These are phyloP conservation scores for Balamuthia mandrillaris DNA, from an alignment of 208 protist species.

Conservation along the genomic window DNA sequence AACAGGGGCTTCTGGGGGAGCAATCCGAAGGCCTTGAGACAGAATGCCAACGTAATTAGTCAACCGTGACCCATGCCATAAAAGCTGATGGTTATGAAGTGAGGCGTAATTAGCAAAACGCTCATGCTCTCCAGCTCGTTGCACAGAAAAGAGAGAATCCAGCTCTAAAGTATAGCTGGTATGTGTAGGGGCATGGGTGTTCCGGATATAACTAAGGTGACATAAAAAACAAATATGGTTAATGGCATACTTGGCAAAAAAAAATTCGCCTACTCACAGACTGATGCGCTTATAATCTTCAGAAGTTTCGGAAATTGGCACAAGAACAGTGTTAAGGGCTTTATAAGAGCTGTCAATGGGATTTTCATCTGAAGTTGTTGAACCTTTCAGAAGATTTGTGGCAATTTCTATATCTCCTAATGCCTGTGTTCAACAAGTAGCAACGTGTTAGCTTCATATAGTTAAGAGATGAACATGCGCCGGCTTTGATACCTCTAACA, in stretches of 20 bases:
- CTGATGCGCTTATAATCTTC: conserved; percentile 19
- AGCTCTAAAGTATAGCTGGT: conserved; percentile 11
- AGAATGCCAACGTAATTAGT: conserved; percentile 31
- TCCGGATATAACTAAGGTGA: conserved; percentile 57
- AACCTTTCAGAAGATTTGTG: conserved; percentile 23
- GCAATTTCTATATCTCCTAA: conserved; percentile 50
- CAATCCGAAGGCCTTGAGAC: conserved; percentile 60
- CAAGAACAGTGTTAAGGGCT: conserved; percentile 29
- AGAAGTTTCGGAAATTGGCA: background rate
- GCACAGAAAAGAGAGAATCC: conserved; percentile 46
- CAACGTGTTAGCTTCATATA: background rate
- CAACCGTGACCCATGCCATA: conserved; percentile 53
- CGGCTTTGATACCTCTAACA: conserved; percentile 29
- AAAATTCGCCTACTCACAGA: conserved; percentile 41
- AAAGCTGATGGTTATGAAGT: conserved; percentile 38
- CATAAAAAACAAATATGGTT: too few relatives aligned
- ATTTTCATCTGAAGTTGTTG: background rate
- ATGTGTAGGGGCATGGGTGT: conserved; percentile 59
- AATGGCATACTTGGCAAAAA: too few relatives aligned
- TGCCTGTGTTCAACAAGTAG: conserved; percentile 23
- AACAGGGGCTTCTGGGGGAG: conserved; percentile 58
- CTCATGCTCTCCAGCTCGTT: conserved; percentile 20
- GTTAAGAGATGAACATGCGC: background rate
- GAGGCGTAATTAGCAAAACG: conserved; percentile 17
- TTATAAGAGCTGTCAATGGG: conserved; percentile 38